These are phyloP conservation scores for Bremia lactucae DNA, from an alignment of 352 stramenopile genomes.

Conservation along the genomic window DNA sequence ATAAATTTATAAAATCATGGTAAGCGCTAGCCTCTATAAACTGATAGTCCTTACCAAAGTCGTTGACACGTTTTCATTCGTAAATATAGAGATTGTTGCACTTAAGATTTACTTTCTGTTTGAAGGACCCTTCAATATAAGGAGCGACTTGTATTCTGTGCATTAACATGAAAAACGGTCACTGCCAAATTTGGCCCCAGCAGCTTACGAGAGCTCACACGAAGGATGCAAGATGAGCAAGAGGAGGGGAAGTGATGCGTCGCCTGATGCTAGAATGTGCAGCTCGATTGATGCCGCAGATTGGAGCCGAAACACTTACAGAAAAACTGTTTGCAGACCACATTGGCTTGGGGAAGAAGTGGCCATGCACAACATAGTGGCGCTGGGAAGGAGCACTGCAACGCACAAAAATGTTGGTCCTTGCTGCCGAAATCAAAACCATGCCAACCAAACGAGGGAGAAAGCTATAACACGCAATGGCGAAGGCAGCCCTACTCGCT, in stretches of 20 bases:
- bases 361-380: conserved; percentile 36
- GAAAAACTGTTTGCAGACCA: conserved; percentile 39
- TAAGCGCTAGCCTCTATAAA: too few species aligned
- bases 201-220: conserved; percentile 46
- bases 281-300: conserved; percentile 29
- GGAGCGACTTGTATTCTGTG: too few species aligned
- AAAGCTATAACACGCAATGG: conserved; percentile 44
- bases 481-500: conserved; percentile 34
- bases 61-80: too few species aligned
- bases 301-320: conserved; percentile 59
- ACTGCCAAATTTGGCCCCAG: too few species aligned
- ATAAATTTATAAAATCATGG: too few species aligned
- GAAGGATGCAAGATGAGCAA: conserved; percentile 48
- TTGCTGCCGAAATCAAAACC: conserved; percentile 37
- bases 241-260: conserved; percentile 48
- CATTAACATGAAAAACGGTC: too few species aligned
- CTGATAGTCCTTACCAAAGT: too few species aligned
- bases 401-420: conserved; percentile 40
- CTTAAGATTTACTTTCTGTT: too few species aligned
- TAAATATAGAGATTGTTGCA: too few species aligned
- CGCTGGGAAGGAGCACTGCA: conserved; percentile 39
- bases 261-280: conserved; percentile 32
- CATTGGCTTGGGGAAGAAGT: conserved; percentile 53
- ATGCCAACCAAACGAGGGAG: conserved; percentile 52
- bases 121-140: too few species aligned